Base-by-base conservation (phyloP, 2,329 filamentous ascomycete genomes). In the Ceratocystis alfenasii region DNA sequence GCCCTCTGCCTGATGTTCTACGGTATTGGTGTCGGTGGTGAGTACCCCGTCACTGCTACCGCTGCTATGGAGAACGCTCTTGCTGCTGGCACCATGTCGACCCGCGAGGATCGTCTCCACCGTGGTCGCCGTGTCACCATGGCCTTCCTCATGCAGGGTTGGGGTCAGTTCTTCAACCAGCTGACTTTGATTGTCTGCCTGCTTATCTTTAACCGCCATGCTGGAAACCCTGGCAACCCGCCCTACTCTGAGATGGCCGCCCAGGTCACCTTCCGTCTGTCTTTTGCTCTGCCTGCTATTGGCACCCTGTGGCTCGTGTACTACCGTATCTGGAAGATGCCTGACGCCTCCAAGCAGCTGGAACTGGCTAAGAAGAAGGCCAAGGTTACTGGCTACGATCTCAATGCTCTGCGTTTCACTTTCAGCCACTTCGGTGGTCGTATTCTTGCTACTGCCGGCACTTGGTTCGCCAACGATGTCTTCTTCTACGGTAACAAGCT, bases 401-500 rank as follows among this genome's bases (percentile, higher is more conserved):
- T 89, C n/a, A 78, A 87, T 71, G 95, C 93, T 33, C 81, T 97
- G 65, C 83, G 83, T 70, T 79, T 90, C 72, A 93, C 90, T 59
- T 84, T 92, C 76, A 83, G 78, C 66, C 85, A 95, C 78, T 97
- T 96, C 70, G 90, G 91, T 61, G 87, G 88, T 64, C 90, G 93
- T 70, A 78, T 97, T 28, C 73, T 96, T 22, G 93, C 93, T 62
- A 96, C 93, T 22, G 86, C 92, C 10, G 89, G 89, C 66, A 84
- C 86, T 45, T 97, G 93, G 93, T 97, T 93, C 77, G 89, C 87
- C 78, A 97, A 97, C 76, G 93, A 97, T 73, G 88, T 97, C 70
- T 96, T 97, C 82, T 97, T 97, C 81, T 97, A 97, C 79, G 93
- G 93, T 71, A 96, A 96, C 87, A 96, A 96, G 82, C 87, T 96